Base-by-base conservation (phyloP, 306 rosid genomes). In the Quercus gilva region DNA sequence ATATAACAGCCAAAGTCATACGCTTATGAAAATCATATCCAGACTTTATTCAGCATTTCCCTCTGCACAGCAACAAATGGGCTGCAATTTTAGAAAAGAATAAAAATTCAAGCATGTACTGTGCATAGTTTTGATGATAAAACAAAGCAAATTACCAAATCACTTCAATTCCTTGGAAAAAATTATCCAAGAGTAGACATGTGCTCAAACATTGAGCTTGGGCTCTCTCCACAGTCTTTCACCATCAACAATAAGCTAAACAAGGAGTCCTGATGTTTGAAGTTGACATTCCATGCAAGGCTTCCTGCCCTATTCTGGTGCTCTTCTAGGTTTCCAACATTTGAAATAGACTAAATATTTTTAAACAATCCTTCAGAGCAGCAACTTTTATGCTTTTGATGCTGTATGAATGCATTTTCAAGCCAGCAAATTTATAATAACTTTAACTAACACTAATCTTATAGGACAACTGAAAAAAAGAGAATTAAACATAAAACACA, bases 281-380 rank as follows among this genome's bases (percentile, higher is more conserved):
- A 73, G 57, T 29, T 71, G 59, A 76, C 45, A 64, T 28, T 64
- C 26, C 17, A 67, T 19, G 52, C 25, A 35, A 19, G 45, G 75
- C 4, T 51, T 69, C 74, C 23, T 4, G 1, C 26, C 25, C 77
- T 69, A 10, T 37, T 79, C 74, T 52, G 29, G 19, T 60, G 61
- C 31, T 58, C 55, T 74, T 78, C 77, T 79, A 57, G 69, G 74
- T 9, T 69, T 45, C 55, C 10, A 35, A 35, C 49, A 74, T 63
- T 73, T 55, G 51, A 55, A 25, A 71, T 51, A 58, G 64, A 6
- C 56, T 21, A 73, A 73, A 73, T 31, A 55, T 28, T 31, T 53
- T 28, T 29, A 55, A 2, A 41, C 23, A 14, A 43, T 18, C 3
- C 28, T 55, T 53, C 64, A 55, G 72, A 74, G 13, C 18, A 74